Base-by-base conservation (phyloP, 2,329 filamentous ascomycete genomes). In the Cytospora mali region DNA sequence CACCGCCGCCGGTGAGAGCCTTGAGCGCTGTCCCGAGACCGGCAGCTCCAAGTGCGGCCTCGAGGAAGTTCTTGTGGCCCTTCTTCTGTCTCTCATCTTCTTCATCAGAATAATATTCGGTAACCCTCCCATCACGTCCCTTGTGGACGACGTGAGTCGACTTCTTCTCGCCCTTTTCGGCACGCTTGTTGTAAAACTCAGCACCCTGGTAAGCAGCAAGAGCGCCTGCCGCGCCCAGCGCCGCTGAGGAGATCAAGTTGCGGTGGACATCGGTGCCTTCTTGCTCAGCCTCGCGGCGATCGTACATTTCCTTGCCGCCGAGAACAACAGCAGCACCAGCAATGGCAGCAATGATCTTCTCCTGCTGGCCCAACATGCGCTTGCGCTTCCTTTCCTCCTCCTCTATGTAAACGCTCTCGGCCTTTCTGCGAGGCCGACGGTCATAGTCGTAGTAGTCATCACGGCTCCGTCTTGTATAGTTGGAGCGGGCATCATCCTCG, bases 271-370 rank as follows among this genome's bases (percentile, higher is more conserved):
- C 77, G 58, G 67, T 69, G 61, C 80, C 77, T 4, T 84, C 79
- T 61, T 81, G 72, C 67, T 79, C 82, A 65, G 81, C 84, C 69
- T 88, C 83, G 67, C 78, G 82, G 64, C 86, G 85, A 69, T 89
- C 86, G 72, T 82, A 89, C 5, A 88, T 74, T 71, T 89, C 87
- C 74, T 89, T 89, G 56, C 84, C 84, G 56, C 86, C 86, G 11
- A 85, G 84, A n/a, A 85, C 84, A 25, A 89, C 75, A 33, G 86
- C 84, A 58, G 86, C 87, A 49, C 87, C 87, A 39, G 84, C 83
- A 35, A 88, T 81, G n/a, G 85, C 87, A 25, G 86, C 86, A 53
- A 88, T 80, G 66, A 89, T 86, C 75, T 88, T 88, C 68, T 89
- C 82, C 69, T 88, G 84, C 75, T 87, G 84, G 65, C 81, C 81